A percentile compares a stretch with the other conserved stretches of the same genome.
Conservation (phyloP, 1,139 yeast genomes). For the Lodderomyces metapsilosis region DNA sequence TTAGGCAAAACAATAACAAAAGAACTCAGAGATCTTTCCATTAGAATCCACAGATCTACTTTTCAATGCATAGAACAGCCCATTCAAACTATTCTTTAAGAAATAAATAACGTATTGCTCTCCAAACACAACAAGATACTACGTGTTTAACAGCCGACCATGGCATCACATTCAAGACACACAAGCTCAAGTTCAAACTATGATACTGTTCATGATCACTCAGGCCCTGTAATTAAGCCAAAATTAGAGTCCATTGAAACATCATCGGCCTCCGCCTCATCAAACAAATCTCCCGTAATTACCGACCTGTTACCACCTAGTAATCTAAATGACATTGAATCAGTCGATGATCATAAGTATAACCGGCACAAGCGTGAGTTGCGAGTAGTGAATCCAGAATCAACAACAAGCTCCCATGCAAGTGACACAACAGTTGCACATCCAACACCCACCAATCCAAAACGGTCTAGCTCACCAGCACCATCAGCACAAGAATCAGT, state of each 20-base stretch:
- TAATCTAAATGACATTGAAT: conserved; percentile 11
- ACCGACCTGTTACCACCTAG: conserved; percentile 10
- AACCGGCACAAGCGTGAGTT: neutral
- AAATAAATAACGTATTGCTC: no score
- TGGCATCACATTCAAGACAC: conserved; percentile 5
- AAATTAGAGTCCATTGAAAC: conserved; percentile 10
- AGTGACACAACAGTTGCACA: neutral
- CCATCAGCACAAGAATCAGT: neutral
- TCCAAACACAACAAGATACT: no score
- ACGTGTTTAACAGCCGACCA: no score
- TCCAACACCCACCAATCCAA: neutral
- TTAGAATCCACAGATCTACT: neutral
- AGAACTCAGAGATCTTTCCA: no score
- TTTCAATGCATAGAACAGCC: no score
- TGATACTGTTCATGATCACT: neutral
- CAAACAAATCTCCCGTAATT: conserved; percentile 6
- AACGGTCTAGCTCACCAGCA: neutral
- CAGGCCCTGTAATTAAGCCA: conserved; percentile 8
- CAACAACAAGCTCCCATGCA: conserved; percentile 1
- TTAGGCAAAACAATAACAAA: conserved; percentile 1
- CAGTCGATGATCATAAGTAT: conserved; percentile 5
- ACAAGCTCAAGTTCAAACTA: conserved; percentile 6
- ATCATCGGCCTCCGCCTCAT: conserved; percentile 6
- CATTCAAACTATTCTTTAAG: no score
- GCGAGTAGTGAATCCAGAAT: neutral